A percentile compares a stretch with the other conserved stretches of the same genome.
Conservation (phyloP, 2,329 filamentous ascomycete species). For the Emericellopsis atlantica region DNA sequence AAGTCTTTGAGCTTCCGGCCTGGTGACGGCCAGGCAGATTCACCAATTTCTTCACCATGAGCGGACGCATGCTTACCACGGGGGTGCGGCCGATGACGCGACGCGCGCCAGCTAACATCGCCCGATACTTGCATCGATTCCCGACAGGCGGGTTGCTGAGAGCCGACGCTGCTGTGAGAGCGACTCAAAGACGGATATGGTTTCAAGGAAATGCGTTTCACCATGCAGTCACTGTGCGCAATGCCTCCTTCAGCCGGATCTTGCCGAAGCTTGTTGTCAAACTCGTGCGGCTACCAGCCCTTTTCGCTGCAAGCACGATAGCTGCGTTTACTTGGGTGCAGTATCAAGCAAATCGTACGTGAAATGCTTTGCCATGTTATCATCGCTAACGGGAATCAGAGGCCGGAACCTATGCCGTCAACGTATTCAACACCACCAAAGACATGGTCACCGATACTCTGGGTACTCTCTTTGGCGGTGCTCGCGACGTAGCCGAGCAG, state of each 20-base stretch:
- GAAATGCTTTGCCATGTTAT: background rate
- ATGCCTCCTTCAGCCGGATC: conserved; percentile 51
- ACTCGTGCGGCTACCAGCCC: conserved; percentile 74
- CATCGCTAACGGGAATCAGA: conserved; percentile 21
- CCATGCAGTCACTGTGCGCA: conserved; percentile 55
- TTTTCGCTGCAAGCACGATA: conserved; percentile 81
- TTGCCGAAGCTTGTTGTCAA: conserved; percentile 87
- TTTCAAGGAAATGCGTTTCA: conserved; percentile 76
- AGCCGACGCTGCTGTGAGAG: conserved; percentile 48
- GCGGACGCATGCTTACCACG: conserved; percentile 44
- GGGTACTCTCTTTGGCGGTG: conserved; percentile 55
- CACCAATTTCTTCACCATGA: conserved; percentile 13
- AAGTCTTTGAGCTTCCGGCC: background rate
- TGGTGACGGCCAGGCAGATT: conserved; percentile 1
- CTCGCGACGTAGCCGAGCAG: conserved; percentile 65
- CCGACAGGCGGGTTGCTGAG: conserved; percentile 58
- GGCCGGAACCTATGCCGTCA: conserved; percentile 37
- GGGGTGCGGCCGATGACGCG: conserved; percentile 56
- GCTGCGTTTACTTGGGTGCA: conserved; percentile 86
- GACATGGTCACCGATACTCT: conserved; percentile 61
- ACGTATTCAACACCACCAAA: conserved; percentile 60
- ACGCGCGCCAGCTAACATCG: conserved; percentile 39
- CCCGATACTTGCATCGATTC: conserved; percentile 54
- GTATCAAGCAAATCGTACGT: conserved; percentile 82
- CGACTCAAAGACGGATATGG: conserved; percentile 55